A percentile compares a stretch with the other conserved stretches of the same genome.
phyloP scores from a whole-genome alignment of 2,329 filamentous ascomycete genomes.

The Trichoderma oligosporum region DNA sequence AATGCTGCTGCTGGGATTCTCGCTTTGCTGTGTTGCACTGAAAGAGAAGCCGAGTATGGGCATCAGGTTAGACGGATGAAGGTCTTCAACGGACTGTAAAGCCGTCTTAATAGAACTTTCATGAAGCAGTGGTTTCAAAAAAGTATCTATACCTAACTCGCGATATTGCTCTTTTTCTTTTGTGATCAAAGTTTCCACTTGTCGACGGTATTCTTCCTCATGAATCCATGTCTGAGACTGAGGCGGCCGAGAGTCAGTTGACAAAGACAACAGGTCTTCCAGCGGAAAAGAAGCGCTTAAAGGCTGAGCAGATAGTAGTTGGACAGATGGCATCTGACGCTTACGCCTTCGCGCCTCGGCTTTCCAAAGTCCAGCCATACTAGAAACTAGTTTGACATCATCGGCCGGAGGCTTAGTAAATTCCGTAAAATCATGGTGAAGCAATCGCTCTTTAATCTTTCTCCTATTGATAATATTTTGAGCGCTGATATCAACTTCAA shows the following conservation, averaged over 20 bases:
- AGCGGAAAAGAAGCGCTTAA: constrained; percentile 60
- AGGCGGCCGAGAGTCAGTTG: constrained; percentile 70
- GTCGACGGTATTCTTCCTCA: constrained; percentile 73
- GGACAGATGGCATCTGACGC: constrained; percentile 58
- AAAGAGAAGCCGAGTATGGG: constrained; percentile 43
- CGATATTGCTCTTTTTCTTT: constrained; percentile 55
- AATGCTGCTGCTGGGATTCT: constrained; percentile 44
- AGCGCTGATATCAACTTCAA: constrained; percentile 87
- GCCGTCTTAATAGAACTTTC: constrained; percentile 67
- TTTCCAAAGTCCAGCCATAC: constrained; percentile 90
- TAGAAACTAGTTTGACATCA: constrained; percentile 81
- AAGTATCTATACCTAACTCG: constrained; percentile 56
- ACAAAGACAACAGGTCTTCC: constrained; percentile 84
- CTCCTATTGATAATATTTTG: constrained; percentile 82
- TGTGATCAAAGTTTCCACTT: constrained; percentile 59
- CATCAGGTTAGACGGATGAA: constrained; percentile 67
- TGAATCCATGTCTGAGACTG: constrained; percentile 85
- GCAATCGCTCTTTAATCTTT: constrained; percentile 67
- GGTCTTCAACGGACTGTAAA: constrained; percentile 79
- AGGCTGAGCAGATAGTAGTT: constrained; percentile 61
- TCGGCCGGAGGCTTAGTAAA: constrained; percentile 57
- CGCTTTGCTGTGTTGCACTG: constrained; percentile 38
- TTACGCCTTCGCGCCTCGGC: constrained; percentile 81
- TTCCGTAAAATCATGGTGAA: constrained; percentile 88
- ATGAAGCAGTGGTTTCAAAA: constrained; percentile 52